Evolutionary conservation across 1,284 basidiomycete species (phyloP).

Genomic region (Kalmanozyma brasiliensis): DNA sequence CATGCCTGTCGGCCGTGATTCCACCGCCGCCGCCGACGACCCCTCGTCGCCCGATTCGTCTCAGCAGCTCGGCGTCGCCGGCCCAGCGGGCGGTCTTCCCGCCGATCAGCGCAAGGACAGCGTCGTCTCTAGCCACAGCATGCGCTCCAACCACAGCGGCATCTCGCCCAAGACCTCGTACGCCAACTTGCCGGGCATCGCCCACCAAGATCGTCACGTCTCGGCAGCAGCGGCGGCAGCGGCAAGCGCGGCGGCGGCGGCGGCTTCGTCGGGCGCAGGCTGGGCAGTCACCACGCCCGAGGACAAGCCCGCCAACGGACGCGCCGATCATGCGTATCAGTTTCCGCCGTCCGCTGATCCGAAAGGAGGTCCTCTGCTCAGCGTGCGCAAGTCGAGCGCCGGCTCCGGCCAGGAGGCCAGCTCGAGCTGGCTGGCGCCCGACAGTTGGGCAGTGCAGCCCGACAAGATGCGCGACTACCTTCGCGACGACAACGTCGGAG

Average conservation of each 20-base stretch:
- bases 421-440: slow-evolving; percentile 66
- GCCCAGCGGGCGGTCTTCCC: slow-evolving; percentile 7
- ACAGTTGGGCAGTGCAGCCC: slow-evolving; percentile 66
- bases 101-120: slow-evolving; percentile 47
- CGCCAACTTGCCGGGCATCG: slow-evolving; percentile 33
- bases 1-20: slow-evolving; percentile 20
- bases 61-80: slow-evolving; percentile 14
- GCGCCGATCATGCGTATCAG: slow-evolving; percentile 45
- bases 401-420: slow-evolving; percentile 46
- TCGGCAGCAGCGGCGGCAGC: too few species aligned
- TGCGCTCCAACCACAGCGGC: slow-evolving; percentile 52
- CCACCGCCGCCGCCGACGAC: slow-evolving; percentile 14
- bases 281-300: slow-evolving; percentile 18
- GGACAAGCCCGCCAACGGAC: slow-evolving; percentile 22
- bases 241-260: too few species aligned
- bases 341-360: slow-evolving; percentile 42
- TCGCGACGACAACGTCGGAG: slow-evolving; percentile 54
- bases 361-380: slow-evolving; percentile 16
- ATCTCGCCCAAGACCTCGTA: slow-evolving; percentile 60
- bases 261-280: slow-evolving; percentile 6
- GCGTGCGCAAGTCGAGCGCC: slow-evolving; percentile 51
- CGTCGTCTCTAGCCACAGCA: slow-evolving; percentile 39
- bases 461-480: slow-evolving; percentile 51
- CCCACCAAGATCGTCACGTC: too few species aligned
- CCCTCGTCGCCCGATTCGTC: slow-evolving; percentile 12